Percentiles rank a stretch among this genome's conserved stretches.
Evolutionary conservation across 1,284 basidiomycete species (phyloP).

Genomic region (Laetiporus sulphureus): DNA sequence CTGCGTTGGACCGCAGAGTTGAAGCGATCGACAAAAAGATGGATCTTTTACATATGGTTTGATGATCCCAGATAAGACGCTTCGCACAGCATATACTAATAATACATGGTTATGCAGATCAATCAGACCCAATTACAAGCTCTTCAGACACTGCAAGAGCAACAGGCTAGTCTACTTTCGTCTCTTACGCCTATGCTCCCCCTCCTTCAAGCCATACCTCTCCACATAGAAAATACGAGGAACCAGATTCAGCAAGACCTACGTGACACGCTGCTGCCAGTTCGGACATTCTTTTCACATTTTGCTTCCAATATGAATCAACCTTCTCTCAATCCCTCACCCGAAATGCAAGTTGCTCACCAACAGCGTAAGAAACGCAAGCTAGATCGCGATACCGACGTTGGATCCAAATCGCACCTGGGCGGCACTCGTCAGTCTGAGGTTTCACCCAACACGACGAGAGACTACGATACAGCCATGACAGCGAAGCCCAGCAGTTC

Average conservation of each 20-base stretch:
- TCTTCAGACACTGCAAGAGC: slow-evolving; percentile 50
- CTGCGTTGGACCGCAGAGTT: slow-evolving; percentile 31
- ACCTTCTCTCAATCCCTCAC: too few relatives aligned
- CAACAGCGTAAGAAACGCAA: slow-evolving; percentile 13
- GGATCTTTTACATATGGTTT: slow-evolving; percentile 48
- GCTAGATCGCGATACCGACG: slow-evolving; percentile 1
- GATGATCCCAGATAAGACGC: slow-evolving; percentile 7
- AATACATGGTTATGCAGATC: slow-evolving; percentile 13
- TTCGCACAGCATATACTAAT: not conserved
- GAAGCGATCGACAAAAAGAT: slow-evolving; percentile 48
- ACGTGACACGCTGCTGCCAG: slow-evolving; percentile 10
- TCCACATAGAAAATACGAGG: slow-evolving; percentile 48
- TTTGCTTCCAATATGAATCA: too few relatives aligned
- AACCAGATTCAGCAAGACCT: slow-evolving; percentile 33
- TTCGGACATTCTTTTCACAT: too few relatives aligned
- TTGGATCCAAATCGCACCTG: too few relatives aligned
- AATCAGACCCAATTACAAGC: slow-evolving; percentile 39
- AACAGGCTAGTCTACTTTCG: slow-evolving; percentile 43
- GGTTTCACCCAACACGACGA: too few relatives aligned
- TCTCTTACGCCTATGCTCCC: slow-evolving; percentile 50
- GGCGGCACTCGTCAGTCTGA: too few relatives aligned
- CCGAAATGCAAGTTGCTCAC: too few relatives aligned
- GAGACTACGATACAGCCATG: too few relatives aligned
- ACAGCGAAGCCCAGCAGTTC: too few relatives aligned
- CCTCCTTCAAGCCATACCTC: slow-evolving; percentile 47